Conservation (phyloP, 164 flowering plant genomes). For the Aristolochia fimbriata region DNA sequence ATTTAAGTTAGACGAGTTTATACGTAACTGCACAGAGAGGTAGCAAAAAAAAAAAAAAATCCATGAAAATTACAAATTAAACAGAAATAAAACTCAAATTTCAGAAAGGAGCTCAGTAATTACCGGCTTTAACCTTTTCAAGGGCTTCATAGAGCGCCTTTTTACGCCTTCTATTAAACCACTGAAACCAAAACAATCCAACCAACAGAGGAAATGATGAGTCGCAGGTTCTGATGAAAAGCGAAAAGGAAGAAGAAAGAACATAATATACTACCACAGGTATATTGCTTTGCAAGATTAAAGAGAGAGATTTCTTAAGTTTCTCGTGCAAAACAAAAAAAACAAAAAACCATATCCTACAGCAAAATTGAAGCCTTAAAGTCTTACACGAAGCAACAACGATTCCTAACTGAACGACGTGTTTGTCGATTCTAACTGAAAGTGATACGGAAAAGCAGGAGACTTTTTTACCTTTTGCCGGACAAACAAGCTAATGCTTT, state of each 20-base stretch:
- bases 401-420: too few species aligned
- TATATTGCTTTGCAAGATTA: too few species aligned
- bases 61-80: background rate
- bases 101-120: background rate
- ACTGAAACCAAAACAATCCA: constrained; percentile 30
- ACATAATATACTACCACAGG: background rate
- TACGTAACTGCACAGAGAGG: background rate
- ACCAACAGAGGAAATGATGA: background rate
- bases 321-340: too few species aligned
- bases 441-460: too few species aligned
- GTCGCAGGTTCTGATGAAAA: background rate
- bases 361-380: too few species aligned
- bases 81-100: background rate
- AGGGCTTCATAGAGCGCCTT: constrained; percentile 72
- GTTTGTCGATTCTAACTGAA: too few species aligned
- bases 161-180: constrained; percentile 56
- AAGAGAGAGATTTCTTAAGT: too few species aligned
- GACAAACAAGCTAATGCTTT: too few species aligned
- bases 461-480: too few species aligned
- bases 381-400: too few species aligned
- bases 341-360: too few species aligned
- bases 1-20: background rate
- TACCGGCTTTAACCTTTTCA: constrained; percentile 93
- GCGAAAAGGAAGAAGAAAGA: background rate
- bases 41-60: background rate